Evolutionary conservation across 2,329 filamentous ascomycete species (phyloP).

Genomic region (Sphaerulina musiva): DNA sequence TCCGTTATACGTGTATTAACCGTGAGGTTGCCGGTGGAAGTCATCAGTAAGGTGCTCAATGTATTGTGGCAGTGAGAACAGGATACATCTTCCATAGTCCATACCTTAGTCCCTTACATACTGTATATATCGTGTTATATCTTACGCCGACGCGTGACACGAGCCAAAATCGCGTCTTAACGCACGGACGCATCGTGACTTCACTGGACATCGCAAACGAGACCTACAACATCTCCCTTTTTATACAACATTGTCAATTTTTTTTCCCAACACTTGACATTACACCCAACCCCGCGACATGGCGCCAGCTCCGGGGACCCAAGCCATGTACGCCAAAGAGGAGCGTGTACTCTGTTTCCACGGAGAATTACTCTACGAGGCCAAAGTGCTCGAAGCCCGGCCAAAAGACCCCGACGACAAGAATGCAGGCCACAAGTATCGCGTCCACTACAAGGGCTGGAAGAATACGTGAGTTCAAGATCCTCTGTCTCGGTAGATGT

Average conservation of each 20-base stretch:
- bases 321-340: constrained; percentile 57
- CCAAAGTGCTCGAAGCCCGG: constrained; percentile 80
- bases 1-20: no score
- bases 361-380: constrained; percentile 93
- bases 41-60: no score
- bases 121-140: background rate
- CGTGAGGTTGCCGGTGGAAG: no score
- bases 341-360: constrained; percentile 97
- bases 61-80: no score
- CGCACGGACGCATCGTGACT: no score
- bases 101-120: no score
- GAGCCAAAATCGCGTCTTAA: background rate
- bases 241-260: background rate
- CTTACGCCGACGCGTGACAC: background rate
- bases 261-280: background rate
- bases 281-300: constrained; percentile 4
- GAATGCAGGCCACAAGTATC: constrained; percentile 74
- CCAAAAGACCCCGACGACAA: constrained; percentile 57
- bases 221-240: background rate
- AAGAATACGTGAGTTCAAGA: constrained; percentile 72
- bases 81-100: no score
- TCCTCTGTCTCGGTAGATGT: background rate
- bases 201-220: no score
- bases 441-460: constrained; percentile 98
- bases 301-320: constrained; percentile 17